Conservation (phyloP, 1,284 basidiomycete genomes). For the Austroboletus niveus region DNA sequence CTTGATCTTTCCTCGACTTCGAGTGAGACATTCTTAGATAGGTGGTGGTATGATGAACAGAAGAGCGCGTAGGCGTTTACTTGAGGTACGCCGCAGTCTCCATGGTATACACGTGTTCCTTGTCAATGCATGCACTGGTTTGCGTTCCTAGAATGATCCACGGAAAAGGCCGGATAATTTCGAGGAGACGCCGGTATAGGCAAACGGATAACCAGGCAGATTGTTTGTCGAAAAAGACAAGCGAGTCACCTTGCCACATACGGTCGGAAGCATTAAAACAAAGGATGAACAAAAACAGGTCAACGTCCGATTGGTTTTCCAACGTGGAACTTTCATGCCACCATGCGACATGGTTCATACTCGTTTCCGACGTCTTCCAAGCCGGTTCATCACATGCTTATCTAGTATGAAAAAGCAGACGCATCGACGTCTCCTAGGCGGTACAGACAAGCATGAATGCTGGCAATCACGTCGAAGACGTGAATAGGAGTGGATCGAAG, state of each 20-base stretch:
- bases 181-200: no score
- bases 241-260: neutral
- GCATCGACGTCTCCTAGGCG: slow-evolving; percentile 3
- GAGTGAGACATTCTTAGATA: no score
- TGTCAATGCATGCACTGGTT: no score
- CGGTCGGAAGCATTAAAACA: slow-evolving; percentile 27
- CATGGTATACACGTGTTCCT: no score
- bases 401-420: slow-evolving; percentile 11
- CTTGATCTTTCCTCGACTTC: no score
- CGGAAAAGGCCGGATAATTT: no score
- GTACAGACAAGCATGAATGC: slow-evolving; percentile 23
- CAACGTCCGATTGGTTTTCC: slow-evolving; percentile 17
- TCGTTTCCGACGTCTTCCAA: neutral
- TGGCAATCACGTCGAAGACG: slow-evolving; percentile 15
- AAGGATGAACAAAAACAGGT: slow-evolving; percentile 26
- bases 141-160: no score
- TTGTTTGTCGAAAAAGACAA: no score
- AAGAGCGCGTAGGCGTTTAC: no score
- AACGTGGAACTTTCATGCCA: slow-evolving; percentile 12
- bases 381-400: slow-evolving; percentile 10
- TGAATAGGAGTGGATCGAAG: slow-evolving; percentile 11
- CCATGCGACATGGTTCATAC: slow-evolving; percentile 7
- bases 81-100: slow-evolving; percentile 4
- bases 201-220: no score
- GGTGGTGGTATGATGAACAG: no score